Conservation (phyloP, 2,329 filamentous ascomycete species). For the Passalora sequoiae region DNA sequence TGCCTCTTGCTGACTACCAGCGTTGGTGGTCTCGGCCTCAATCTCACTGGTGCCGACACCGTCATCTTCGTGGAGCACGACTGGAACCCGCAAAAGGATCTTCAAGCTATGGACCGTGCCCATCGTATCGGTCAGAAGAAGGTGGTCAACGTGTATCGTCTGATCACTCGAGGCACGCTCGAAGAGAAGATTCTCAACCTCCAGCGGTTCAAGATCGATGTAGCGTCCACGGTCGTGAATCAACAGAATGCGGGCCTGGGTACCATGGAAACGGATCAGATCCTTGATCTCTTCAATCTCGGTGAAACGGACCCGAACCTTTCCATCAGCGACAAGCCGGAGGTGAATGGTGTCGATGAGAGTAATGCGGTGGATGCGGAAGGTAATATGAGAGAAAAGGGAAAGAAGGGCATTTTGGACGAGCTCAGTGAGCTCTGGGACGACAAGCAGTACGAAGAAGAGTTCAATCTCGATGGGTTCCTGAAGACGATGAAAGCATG, state of each 20-base stretch:
- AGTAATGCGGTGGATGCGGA: conserved; percentile 69
- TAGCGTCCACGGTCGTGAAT: conserved; percentile 95
- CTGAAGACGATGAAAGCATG: conserved; percentile 78
- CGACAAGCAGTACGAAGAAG: conserved; percentile 94
- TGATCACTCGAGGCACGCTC: conserved; percentile 90
- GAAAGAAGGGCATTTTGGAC: conserved; percentile 94
- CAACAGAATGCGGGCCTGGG: conserved; percentile 93
- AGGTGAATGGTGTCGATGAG: conserved; percentile 64
- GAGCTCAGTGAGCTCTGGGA: conserved; percentile 96
- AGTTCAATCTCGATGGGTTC: conserved; percentile 93
- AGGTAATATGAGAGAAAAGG: conserved; percentile 86
- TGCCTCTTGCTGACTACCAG: conserved; percentile 89
- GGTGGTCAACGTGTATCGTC: conserved; percentile 96
- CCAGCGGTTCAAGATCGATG: conserved; percentile 98
- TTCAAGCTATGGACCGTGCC: conserved; percentile 97
- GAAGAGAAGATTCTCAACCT: conserved; percentile 97
- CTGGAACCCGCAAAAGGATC: conserved; percentile 98
- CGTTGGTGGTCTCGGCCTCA: conserved; percentile 89
- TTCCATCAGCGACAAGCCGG: conserved; percentile 31
- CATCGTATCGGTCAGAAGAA: conserved; percentile 99
- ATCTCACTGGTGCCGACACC: conserved; percentile 92
- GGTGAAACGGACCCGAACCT: conserved; percentile 59
- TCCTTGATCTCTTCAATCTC: conserved; percentile 91
- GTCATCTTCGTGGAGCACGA: conserved; percentile 99
- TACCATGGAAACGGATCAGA: conserved; percentile 98